A percentile compares a stretch with the other conserved stretches of the same genome.
phyloP scores from a whole-genome alignment of 148 eudicot genomes.

The Heliosperma pusillum region DNA sequence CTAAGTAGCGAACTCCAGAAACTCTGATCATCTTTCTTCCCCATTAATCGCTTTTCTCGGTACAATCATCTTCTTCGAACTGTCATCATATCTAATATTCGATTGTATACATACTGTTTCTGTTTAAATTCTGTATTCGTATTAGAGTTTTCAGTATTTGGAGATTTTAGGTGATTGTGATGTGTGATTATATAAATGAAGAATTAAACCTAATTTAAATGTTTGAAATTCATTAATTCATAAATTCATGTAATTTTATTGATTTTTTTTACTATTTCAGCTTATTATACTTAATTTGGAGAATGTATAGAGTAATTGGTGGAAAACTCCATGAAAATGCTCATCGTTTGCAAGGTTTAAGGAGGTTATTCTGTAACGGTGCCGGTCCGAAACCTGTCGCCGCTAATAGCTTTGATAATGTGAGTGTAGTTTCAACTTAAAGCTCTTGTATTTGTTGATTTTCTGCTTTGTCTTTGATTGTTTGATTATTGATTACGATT shows the following conservation, averaged over 20 bases:
- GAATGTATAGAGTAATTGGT: constrained; percentile 28
- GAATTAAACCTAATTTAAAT: neutral
- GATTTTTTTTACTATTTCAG: neutral
- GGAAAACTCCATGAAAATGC: constrained; percentile 18
- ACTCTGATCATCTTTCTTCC: neutral
- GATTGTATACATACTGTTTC: neutral
- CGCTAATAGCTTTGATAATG: constrained; percentile 13
- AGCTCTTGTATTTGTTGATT: neutral
- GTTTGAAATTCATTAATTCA: no score
- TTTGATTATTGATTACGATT: neutral
- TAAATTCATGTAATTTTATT: no score
- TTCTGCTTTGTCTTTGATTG: neutral
- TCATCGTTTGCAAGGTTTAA: constrained; percentile 10
- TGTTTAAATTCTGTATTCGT: neutral
- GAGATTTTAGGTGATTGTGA: neutral
- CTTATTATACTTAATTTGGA: neutral
- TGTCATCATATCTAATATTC: neutral
- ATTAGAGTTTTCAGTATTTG: neutral
- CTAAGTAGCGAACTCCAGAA: neutral
- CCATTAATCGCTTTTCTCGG: neutral
- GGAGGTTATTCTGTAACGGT: constrained; percentile 22
- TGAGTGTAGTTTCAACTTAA: constrained; percentile 21
- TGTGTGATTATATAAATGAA: neutral
- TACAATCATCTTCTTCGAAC: neutral
- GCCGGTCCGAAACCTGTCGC: neutral